phyloP scores from a whole-genome alignment of 2,329 filamentous ascomycete genomes.

The Harringtonia aguacate region DNA sequence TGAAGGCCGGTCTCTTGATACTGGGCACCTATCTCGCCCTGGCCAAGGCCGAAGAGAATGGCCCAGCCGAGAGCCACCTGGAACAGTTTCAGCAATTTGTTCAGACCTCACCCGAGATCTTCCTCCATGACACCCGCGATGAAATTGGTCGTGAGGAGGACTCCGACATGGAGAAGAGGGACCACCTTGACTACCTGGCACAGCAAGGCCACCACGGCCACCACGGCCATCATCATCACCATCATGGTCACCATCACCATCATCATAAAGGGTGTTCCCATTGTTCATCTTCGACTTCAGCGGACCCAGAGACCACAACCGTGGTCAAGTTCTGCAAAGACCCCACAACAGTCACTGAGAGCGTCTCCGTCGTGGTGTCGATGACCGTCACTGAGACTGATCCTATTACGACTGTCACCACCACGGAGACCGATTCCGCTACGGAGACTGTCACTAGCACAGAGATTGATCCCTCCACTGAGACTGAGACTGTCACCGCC shows the following conservation, averaged over 20 bases:
- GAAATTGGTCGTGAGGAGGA: conserved; percentile 1
- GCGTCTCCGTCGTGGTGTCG: neutral
- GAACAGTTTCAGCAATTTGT: too few species aligned
- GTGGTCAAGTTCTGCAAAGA: neutral
- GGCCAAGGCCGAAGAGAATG: conserved; percentile 2
- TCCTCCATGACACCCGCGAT: neutral
- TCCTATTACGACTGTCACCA: neutral
- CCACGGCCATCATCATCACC: neutral
- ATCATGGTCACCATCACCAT: neutral
- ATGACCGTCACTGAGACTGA: neutral
- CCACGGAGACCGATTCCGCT: neutral
- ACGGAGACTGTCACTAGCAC: too few species aligned
- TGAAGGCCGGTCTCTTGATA: conserved; percentile 10
- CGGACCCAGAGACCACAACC: neutral
- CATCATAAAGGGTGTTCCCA: too few species aligned
- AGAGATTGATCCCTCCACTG: too few species aligned
- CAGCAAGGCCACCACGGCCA: conserved; percentile 3
- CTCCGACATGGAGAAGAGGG: neutral
- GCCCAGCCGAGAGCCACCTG: neutral
- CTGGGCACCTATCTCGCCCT: conserved; percentile 7
- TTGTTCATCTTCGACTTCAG: neutral
- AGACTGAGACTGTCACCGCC: too few species aligned
- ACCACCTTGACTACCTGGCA: neutral
- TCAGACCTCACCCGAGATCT: too few species aligned
- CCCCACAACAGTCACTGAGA: neutral